Evolutionary conservation across 148 eudicot species (phyloP).

Genomic region (Rhododendron griersonianum): DNA sequence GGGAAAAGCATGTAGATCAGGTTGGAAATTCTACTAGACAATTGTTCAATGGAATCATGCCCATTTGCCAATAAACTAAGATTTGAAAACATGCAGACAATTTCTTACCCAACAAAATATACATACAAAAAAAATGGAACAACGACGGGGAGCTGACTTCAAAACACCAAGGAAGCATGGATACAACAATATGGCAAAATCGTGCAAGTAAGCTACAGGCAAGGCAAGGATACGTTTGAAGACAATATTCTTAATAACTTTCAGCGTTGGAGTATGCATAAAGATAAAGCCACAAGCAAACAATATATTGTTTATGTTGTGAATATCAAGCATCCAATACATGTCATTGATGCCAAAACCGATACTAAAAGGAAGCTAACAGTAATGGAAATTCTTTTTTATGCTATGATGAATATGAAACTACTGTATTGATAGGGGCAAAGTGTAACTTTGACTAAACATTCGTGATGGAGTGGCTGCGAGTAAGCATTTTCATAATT

Average conservation of each 20-base stretch:
- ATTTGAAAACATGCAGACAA: neutral
- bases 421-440: neutral
- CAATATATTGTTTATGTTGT: neutral
- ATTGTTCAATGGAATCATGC: neutral
- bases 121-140: neutral
- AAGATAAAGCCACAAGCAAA: neutral
- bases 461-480: neutral
- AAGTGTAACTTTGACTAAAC: neutral
- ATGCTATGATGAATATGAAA: neutral
- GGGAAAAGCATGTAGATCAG: neutral
- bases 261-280: neutral
- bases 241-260: neutral
- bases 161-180: neutral
- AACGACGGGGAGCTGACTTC: neutral
- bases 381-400: neutral
- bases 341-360: neutral
- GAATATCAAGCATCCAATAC: neutral
- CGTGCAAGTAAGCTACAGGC: neutral
- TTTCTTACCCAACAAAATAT: neutral
- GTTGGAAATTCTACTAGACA: neutral
- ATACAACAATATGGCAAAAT: neutral
- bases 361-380: neutral
- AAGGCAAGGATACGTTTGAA: neutral
- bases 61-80: neutral
- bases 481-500: neutral